Conservation (phyloP, 2,329 filamentous ascomycete genomes). For the Scedosporium aurantiacum region DNA sequence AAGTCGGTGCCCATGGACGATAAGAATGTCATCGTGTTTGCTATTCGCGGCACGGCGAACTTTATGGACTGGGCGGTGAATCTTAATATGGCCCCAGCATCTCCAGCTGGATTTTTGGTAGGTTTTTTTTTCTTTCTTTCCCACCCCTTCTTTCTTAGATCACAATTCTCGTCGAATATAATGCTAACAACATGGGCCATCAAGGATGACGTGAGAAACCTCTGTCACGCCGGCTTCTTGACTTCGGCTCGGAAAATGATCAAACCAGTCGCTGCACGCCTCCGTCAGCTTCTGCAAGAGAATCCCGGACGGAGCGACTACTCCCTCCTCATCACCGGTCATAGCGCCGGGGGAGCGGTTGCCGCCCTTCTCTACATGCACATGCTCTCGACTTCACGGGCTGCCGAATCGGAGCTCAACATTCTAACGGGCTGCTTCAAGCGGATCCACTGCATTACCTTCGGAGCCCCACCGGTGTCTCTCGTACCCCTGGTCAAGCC, state of each 20-base stretch:
- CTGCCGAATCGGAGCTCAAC: slow-evolving; percentile 56
- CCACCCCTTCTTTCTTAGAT: background rate
- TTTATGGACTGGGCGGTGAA: slow-evolving; percentile 86
- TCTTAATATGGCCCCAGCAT: slow-evolving; percentile 55
- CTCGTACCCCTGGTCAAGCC: slow-evolving; percentile 58
- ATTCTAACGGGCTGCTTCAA: slow-evolving; percentile 55
- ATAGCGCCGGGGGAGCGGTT: slow-evolving; percentile 77
- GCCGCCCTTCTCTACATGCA: slow-evolving; percentile 71
- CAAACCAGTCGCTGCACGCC: slow-evolving; percentile 55
- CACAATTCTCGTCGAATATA: no score
- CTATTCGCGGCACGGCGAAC: slow-evolving; percentile 68
- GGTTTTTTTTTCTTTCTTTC: background rate
- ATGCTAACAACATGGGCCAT: background rate
- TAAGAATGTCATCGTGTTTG: slow-evolving; percentile 70
- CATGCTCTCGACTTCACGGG: slow-evolving; percentile 53
- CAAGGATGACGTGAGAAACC: slow-evolving; percentile 61
- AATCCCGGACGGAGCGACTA: slow-evolving; percentile 55
- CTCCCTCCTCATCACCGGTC: slow-evolving; percentile 73
- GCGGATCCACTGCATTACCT: slow-evolving; percentile 73
- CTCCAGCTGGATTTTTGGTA: slow-evolving; percentile 54
- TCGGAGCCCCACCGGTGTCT: slow-evolving; percentile 71
- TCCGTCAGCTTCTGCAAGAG: slow-evolving; percentile 60
- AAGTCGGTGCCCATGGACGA: slow-evolving; percentile 71
- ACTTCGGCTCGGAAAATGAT: slow-evolving; percentile 67
- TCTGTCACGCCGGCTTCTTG: slow-evolving; percentile 73